Base-by-base conservation (phyloP, 2,329 filamentous ascomycete species). In the Incumbomyces delicatus region DNA sequence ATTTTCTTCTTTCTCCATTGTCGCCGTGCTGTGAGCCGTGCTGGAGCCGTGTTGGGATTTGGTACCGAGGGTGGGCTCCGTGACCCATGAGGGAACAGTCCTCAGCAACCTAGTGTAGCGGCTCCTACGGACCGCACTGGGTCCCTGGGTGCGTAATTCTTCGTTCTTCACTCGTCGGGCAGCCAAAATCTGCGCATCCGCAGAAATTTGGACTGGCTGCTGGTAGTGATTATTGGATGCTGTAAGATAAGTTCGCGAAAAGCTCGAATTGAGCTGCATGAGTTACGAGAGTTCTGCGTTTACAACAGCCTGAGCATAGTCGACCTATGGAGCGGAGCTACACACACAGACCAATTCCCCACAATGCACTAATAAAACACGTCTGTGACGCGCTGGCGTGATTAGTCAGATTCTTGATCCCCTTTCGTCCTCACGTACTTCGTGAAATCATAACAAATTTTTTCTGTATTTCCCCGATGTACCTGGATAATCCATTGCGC, bases 161-260 rank as follows among this genome's bases (percentile, higher is more conserved):
- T 45, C 34, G 33, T 45, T 45, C 16, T 29, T 17, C 30, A 17
- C 22, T 29, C 31, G 42, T 18, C 42, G 27, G 30, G 36, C 34
- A 4, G 42, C 42, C 14, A 45, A n/a, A 20, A 45, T 27, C n/a
- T 45, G 17, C 8, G 42, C 33, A 22, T 45, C 42, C 2, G 11
- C 38, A 7, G 33, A 16, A n/a, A 37, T n/a, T 8, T 8, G 20
- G n/a, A 34, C 33, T 12, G 33, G 32, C 30, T 34, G 42, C 13
- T 45, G 33, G 22, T 37, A 45, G 8, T 3, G 42, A 45, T 45
- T 45, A 20, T 45, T 45, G 10, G 18, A 22, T 6, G 33, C 12
- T 4, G 33, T 45, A 7, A 45, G 34, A 30, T 45, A 45, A 3
- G 42, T 45, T 10, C 42, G 33, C 12, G 42, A 45, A 16, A 29